Base-by-base conservation (phyloP, 495 filamentous ascomycete species). In the Articulospora tetracladia region DNA sequence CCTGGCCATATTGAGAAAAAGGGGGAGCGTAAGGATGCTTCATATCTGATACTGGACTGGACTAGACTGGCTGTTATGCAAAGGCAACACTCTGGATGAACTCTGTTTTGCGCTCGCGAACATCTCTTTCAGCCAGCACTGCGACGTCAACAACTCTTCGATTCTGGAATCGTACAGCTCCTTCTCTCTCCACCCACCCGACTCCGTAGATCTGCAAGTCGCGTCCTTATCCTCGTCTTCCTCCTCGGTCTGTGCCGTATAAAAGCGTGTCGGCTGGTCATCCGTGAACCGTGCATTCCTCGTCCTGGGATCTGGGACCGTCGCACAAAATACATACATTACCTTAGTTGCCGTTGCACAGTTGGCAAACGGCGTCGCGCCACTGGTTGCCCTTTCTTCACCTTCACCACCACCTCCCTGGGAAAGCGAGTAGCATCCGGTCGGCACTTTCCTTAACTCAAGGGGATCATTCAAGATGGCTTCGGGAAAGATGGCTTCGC, bases 401-500 rank as follows among this genome's bases (percentile, higher is more conserved):
- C 30, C 4, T 32, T 32, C 30, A 32, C 30, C 30, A 6, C 13
- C 30, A 6, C 30, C 13, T 32, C 30, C 30, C 30, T 13, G 4
- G 30, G 13, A 13, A 13, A 32, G 13, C 4, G 30, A 4, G 30
- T 13, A 32, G 13, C 30, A 17, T 17, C 39, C n/a, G 39, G 39
- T 44, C 17, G 3, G 3, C 11, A 60, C 39, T 32, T 23, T 13
- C 17, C 15, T 17, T 11, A 17, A 1, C n/a, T 12, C 22, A 11
- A 27, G 19, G 19, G 12, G 25, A 2, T 1, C 10, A 50, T 22
- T 6, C 44, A 17, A 66, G 32, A 66, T 68, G 66, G 63, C 63
- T 10, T 55, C 64, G 25, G 60, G 60, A 25, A 44, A 44, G 39
- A 44, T 44, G 39, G 17, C 11, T 44, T 12, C 39, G 39, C 83